Evolutionary conservation across 108 stramenopile species (phyloP).

Genomic region (Schizochytrium sp.): DNA sequence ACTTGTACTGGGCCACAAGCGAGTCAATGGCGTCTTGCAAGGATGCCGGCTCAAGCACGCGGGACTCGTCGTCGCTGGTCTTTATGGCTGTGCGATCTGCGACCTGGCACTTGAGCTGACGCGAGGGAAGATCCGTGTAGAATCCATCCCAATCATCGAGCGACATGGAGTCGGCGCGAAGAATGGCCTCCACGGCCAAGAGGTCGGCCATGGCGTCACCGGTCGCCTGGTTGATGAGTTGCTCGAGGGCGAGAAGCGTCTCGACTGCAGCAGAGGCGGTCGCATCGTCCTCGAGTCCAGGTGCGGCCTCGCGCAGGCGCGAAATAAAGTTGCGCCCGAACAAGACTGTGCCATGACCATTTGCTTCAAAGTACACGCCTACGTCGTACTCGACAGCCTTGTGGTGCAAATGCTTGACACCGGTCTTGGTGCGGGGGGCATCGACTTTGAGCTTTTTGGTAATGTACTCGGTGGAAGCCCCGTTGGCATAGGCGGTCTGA

Average conservation of each 20-base stretch:
- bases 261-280: constrained; percentile 24
- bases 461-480: constrained; percentile 77
- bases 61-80: constrained; percentile 81
- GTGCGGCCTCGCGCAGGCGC: not conserved
- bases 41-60: constrained; percentile 54
- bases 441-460: constrained; percentile 5
- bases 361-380: constrained; percentile 98
- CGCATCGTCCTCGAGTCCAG: not conserved
- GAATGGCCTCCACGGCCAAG: constrained; percentile 78
- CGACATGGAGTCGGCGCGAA: constrained; percentile 55
- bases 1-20: constrained; percentile 42
- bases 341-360: constrained; percentile 96
- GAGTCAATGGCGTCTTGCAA: constrained; percentile 75
- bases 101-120: constrained; percentile 86
- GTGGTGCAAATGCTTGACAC: constrained; percentile 92
- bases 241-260: constrained; percentile 46
- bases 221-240: constrained; percentile 82
- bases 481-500: constrained; percentile 99
- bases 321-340: constrained; percentile 56
- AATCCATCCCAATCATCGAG: constrained; percentile 65
- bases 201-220: constrained; percentile 93
- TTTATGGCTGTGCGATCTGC: constrained; percentile 64
- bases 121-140: constrained; percentile 82
- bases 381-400: constrained; percentile 84
- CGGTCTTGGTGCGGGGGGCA: constrained; percentile 46